phyloP scores from a whole-genome alignment of 352 stramenopile species.

The Pythium dissotocum region DNA sequence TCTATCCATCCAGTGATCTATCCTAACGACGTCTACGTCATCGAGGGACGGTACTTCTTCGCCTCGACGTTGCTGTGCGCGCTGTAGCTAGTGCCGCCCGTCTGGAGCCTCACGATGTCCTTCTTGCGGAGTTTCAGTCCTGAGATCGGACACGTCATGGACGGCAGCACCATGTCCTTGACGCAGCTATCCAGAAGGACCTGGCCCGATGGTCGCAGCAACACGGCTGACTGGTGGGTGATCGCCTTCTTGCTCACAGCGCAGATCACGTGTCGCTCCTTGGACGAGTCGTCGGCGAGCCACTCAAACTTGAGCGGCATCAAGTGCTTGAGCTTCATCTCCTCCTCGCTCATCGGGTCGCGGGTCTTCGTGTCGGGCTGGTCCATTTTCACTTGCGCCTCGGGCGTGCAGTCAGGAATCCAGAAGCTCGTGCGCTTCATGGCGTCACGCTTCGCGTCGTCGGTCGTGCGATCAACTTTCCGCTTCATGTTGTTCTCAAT shows the following conservation, averaged over 20 bases:
- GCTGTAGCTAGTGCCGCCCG: constrained; percentile 76
- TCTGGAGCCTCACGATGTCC: constrained; percentile 80
- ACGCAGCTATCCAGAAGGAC: constrained; percentile 81
- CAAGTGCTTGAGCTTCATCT: constrained; percentile 87
- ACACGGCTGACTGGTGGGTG: constrained; percentile 72
- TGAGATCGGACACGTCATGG: constrained; percentile 83
- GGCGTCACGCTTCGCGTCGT: constrained; percentile 68
- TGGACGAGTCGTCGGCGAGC: constrained; percentile 32
- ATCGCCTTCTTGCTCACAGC: constrained; percentile 85
- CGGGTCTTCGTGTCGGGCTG: constrained; percentile 72
- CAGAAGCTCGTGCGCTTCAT: constrained; percentile 87
- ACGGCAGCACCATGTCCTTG: constrained; percentile 82
- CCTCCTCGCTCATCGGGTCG: constrained; percentile 82
- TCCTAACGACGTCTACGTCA: constrained; percentile 42
- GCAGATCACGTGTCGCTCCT: constrained; percentile 56
- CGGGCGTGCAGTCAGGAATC: constrained; percentile 83
- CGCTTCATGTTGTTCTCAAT: constrained; percentile 54
- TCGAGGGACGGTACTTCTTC: constrained; percentile 85
- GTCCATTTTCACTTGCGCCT: constrained; percentile 44
- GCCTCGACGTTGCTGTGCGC: constrained; percentile 85
- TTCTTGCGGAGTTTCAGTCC: constrained; percentile 87
- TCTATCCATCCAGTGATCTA: neutral
- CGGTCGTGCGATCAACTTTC: constrained; percentile 75
- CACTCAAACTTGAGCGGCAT: constrained; percentile 88
- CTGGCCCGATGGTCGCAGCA: constrained; percentile 76